Conservation (phyloP, 2,329 filamentous ascomycete genomes). For the Ophiostoma perfectum region DNA sequence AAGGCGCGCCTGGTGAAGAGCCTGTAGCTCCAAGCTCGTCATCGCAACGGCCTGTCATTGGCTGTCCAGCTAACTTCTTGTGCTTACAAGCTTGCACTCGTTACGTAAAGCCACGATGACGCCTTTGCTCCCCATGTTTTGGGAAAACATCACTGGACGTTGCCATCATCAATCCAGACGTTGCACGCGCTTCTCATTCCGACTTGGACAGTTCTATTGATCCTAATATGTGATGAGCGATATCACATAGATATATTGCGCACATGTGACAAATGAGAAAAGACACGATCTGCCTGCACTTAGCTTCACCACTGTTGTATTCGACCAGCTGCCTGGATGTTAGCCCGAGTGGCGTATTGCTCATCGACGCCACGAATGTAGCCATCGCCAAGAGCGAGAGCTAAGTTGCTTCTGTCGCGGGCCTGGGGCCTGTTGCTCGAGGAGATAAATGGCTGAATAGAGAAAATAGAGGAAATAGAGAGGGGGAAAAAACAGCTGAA, state of each 20-base stretch:
- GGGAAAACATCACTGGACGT: too few species aligned
- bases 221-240: not conserved
- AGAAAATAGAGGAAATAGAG: not conserved
- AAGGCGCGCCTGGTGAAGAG: not conserved
- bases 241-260: not conserved
- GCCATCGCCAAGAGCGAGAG: slow-evolving; percentile 2
- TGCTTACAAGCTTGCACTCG: not conserved
- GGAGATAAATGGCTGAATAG: not conserved
- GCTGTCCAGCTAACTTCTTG: not conserved
- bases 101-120: slow-evolving; percentile 12
- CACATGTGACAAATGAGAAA: not conserved
- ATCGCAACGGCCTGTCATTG: slow-evolving; percentile 1
- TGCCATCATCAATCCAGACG: too few species aligned
- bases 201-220: not conserved
- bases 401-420: not conserved
- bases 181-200: not conserved
- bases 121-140: not conserved
- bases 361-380: not conserved
- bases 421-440: not conserved
- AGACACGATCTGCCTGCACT: not conserved
- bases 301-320: not conserved
- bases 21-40: slow-evolving; percentile 1
- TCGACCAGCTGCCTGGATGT: not conserved
- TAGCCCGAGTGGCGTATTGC: slow-evolving; percentile 3
- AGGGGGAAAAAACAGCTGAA: too few species aligned